Evolutionary conservation across 768 basidiomycete genomes (phyloP).

Genomic region (Coprinellus aureogranulatus): DNA sequence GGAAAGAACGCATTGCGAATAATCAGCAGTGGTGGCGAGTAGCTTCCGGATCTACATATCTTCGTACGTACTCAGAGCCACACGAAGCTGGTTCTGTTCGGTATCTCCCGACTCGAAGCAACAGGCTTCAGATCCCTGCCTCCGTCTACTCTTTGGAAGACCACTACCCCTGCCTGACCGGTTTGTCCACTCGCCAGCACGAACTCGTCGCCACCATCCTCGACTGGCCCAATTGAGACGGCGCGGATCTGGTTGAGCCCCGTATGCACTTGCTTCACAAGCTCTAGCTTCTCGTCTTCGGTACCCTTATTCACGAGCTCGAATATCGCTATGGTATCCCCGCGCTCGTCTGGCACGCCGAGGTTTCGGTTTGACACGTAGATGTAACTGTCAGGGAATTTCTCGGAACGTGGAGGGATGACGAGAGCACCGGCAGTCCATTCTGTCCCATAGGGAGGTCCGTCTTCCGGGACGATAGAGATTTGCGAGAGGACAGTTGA

Average conservation of each 20-base stretch:
- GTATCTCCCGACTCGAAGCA: slow-evolving; percentile 54
- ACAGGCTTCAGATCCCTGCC: slow-evolving; percentile 53
- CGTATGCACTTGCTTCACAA: slow-evolving; percentile 26
- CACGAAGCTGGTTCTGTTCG: slow-evolving; percentile 52
- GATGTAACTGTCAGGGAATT: slow-evolving; percentile 53
- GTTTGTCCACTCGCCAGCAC: slow-evolving; percentile 54
- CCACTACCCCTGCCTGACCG: slow-evolving; percentile 53
- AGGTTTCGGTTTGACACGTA: slow-evolving; percentile 70
- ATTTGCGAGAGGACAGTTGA: slow-evolving; percentile 46
- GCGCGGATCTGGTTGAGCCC: slow-evolving; percentile 54
- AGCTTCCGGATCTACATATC: no score
- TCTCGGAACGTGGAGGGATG: slow-evolving; percentile 44
- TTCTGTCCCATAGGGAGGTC: slow-evolving; percentile 18
- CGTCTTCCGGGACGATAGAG: slow-evolving; percentile 45
- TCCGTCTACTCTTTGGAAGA: slow-evolving; percentile 54
- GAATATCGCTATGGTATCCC: slow-evolving; percentile 53
- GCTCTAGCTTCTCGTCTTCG: slow-evolving; percentile 15
- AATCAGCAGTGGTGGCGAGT: no score
- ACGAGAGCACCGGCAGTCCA: slow-evolving; percentile 66
- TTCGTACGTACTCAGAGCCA: slow-evolving; percentile 17
- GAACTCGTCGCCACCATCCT: slow-evolving; percentile 44
- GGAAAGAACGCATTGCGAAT: no score
- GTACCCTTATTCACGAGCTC: slow-evolving; percentile 31
- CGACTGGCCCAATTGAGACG: slow-evolving; percentile 55
- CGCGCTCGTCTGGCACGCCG: slow-evolving; percentile 33